Evolutionary conservation across 306 rosid species (phyloP), one percentile per base, ranked within the genome.

Genomic region (Elaeagnus macrophylla): DNA sequence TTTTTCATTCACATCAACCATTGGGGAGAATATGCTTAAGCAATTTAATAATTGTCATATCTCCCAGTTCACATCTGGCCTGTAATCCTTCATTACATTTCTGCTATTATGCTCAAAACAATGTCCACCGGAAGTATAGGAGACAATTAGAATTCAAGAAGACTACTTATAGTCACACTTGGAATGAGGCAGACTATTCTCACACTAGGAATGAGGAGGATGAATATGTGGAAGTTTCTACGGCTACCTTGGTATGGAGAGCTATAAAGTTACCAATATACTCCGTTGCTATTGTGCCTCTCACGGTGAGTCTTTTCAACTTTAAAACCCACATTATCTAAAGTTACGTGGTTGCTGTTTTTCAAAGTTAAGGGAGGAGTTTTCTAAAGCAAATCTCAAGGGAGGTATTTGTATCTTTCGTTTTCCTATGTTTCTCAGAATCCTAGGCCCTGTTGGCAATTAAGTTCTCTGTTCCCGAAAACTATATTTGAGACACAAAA

Each of bases 221-320:
- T 13, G 65, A 45, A 62, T 69, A 60, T 42, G 80, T 64, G 37
- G 44, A 48, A 36, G 53, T 89, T 67, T 62, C 85, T 10, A 81
- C 43, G 73, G 72, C 53, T 48, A 72, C 74, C 25, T 71, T 85
- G 76, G 74, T 81, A 65, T 86, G 97, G 97, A 90, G 97, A 61
- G 97, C 94, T 9, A 38, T 76, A 17, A 90, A 90, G 70, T 65
- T 90, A 59, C 95, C 97, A 12, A 86, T 90, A 32, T 90, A 86
- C 77, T 83, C 88, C 25, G 97, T 90, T 70, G 95, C 95, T 11
- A 66, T 83, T 14, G 70, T 90, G 70, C 97, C 97, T 72, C 83
- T 90, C 69, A 81, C 94, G 35, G 97, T 90, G 50, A 71, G 94
- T 60, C n/a, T 35, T 55, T 48, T 15, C 32, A 25, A 25, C 32